Conservation (phyloP, 257 asterid species). For the Plantago major region DNA sequence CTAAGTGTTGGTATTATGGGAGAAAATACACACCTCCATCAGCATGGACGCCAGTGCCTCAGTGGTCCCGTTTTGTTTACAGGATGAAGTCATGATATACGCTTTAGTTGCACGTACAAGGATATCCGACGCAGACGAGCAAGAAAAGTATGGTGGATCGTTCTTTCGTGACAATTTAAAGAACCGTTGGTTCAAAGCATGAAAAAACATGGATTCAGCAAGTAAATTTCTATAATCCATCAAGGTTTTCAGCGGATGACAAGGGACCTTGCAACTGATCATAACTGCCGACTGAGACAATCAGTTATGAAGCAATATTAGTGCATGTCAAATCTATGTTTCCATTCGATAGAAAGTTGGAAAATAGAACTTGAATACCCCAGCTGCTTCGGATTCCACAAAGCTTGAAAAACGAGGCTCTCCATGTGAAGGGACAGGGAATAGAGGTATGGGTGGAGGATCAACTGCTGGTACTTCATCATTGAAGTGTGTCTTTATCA, state of each 20-base stretch:
- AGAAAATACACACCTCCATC: slow-evolving; percentile 58
- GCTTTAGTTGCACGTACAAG: slow-evolving; percentile 82
- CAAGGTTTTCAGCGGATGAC: slow-evolving; percentile 69
- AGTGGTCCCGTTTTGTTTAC: slow-evolving; percentile 80
- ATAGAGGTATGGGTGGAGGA: slow-evolving; percentile 61
- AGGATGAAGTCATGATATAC: slow-evolving; percentile 84
- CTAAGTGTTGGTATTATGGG: slow-evolving; percentile 9
- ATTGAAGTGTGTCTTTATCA: slow-evolving; percentile 77
- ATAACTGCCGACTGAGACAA: slow-evolving; percentile 85
- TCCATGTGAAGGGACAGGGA: slow-evolving; percentile 73
- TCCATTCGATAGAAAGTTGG: slow-evolving; percentile 19
- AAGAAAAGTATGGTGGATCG: slow-evolving; percentile 88
- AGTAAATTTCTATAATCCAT: slow-evolving; percentile 81
- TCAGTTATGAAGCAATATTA: slow-evolving; percentile 22
- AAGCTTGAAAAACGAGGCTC: slow-evolving; percentile 85
- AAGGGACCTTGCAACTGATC: slow-evolving; percentile 88
- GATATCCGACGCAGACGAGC: slow-evolving; percentile 89
- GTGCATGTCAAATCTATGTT: slow-evolving; percentile 5
- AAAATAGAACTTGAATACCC: slow-evolving; percentile 41
- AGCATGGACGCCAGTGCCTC: slow-evolving; percentile 90
- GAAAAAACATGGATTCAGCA: slow-evolving; percentile 92
- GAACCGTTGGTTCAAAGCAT: slow-evolving; percentile 91
- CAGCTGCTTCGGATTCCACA: slow-evolving; percentile 93
- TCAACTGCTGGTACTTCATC: slow-evolving; percentile 51
- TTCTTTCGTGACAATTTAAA: slow-evolving; percentile 86